phyloP scores from a whole-genome alignment of 805 yeast genomes.

The Candida lessepsii region DNA sequence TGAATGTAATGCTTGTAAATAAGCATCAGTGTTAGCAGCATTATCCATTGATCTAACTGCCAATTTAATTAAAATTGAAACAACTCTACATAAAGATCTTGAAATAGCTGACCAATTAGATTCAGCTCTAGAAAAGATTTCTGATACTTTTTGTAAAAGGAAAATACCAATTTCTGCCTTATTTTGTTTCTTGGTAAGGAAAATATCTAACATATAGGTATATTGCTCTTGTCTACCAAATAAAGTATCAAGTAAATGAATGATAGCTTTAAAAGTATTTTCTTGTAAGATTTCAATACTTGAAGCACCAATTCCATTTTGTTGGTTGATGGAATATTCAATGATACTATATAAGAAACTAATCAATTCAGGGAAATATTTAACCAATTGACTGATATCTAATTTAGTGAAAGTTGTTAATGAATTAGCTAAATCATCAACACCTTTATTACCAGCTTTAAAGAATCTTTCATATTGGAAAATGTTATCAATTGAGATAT shows the following conservation, averaged over 20 bases:
- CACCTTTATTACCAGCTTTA: slow-evolving; percentile 39
- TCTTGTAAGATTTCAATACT: slow-evolving; percentile 33
- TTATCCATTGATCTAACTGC: slow-evolving; percentile 26
- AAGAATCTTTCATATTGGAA: slow-evolving; percentile 51
- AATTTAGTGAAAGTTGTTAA: slow-evolving; percentile 52
- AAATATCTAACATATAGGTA: slow-evolving; percentile 53
- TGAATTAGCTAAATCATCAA: slow-evolving; percentile 46
- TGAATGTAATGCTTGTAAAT: slow-evolving; percentile 29
- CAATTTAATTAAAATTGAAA: slow-evolving; percentile 49
- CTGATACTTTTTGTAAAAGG: slow-evolving; percentile 46
- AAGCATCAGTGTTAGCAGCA: slow-evolving; percentile 20
- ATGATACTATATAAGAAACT: slow-evolving; percentile 32
- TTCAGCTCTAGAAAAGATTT: slow-evolving; percentile 47
- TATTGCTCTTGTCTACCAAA: slow-evolving; percentile 67
- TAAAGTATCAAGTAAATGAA: slow-evolving; percentile 60
- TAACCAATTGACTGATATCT: slow-evolving; percentile 53
- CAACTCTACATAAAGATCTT: slow-evolving; percentile 61
- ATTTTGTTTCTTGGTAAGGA: slow-evolving; percentile 33
- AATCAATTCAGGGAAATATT: slow-evolving; percentile 61
- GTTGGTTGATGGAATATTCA: slow-evolving; percentile 26
- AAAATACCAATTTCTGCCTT: slow-evolving; percentile 53
- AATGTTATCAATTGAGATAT: slow-evolving; percentile 51
- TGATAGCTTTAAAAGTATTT: slow-evolving; percentile 51
- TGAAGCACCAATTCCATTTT: slow-evolving; percentile 11
- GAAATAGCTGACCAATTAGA: slow-evolving; percentile 62